Evolutionary conservation across 148 eudicot species (phyloP).

Genomic region (Polygonum aviculare): DNA sequence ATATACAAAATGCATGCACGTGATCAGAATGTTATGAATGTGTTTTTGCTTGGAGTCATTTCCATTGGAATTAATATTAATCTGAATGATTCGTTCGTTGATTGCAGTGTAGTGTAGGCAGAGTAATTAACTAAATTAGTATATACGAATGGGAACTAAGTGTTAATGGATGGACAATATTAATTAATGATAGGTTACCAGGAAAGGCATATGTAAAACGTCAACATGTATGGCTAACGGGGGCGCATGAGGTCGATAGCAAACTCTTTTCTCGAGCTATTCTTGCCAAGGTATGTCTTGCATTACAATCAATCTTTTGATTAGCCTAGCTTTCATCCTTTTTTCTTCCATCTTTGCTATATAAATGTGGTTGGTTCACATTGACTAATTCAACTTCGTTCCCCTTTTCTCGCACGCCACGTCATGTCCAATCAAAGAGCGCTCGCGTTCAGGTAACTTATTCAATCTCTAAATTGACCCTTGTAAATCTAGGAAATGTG

Average conservation of each 20-base stretch:
- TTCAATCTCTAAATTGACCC: no score
- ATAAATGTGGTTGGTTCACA: no score
- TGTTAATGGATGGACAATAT: background rate
- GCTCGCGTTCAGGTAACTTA: constrained; percentile 1
- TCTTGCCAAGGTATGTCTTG: constrained; percentile 61
- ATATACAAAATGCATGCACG: background rate
- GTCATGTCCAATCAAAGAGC: background rate
- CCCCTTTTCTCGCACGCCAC: background rate
- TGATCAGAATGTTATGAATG: background rate
- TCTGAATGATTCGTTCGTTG: background rate
- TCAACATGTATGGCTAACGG: constrained; percentile 61
- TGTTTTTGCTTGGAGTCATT: background rate
- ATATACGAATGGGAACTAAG: no score
- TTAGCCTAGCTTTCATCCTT: no score
- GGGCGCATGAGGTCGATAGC: constrained; percentile 68
- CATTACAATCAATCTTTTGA: no score
- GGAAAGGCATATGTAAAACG: constrained; percentile 69
- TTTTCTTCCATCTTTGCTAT: no score
- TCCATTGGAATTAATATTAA: background rate
- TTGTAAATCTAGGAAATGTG: no score
- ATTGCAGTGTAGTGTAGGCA: background rate
- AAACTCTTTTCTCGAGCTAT: constrained; percentile 73
- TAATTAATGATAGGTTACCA: constrained; percentile 41
- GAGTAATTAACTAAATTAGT: background rate
- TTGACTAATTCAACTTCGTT: background rate